Conservation (phyloP, 257 asterid genomes). For the Plectranthus barbatus region DNA sequence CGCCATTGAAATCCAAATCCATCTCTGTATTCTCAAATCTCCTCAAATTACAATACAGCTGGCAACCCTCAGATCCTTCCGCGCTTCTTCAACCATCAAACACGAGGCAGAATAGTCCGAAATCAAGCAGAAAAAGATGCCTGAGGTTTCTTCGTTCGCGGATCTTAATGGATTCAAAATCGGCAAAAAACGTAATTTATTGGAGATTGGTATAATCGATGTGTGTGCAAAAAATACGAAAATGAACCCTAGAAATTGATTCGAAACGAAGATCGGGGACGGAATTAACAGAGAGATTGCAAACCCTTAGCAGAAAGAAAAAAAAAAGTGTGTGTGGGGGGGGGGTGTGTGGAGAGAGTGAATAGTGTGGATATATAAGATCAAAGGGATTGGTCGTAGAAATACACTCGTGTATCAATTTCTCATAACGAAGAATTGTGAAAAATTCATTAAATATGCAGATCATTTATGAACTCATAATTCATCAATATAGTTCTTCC, state of each 20-base stretch:
- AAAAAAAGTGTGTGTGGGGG: conserved; percentile 18
- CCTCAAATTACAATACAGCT: conserved; percentile 6
- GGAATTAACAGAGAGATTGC: conserved; percentile 19
- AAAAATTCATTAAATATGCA: neutral
- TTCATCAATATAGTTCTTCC: neutral
- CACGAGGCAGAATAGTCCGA: conserved; percentile 6
- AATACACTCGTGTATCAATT: neutral
- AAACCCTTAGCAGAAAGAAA: conserved; percentile 35
- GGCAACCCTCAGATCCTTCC: conserved; percentile 25
- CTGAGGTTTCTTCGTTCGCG: conserved; percentile 10
- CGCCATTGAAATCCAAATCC: conserved; percentile 88
- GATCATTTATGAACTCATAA: neutral
- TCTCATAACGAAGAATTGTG: neutral
- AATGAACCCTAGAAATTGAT: conserved; percentile 17
- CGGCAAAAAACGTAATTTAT: conserved; percentile 20
- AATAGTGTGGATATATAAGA: conserved; percentile 13
- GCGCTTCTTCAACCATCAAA: conserved; percentile 35
- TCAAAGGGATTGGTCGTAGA: neutral
- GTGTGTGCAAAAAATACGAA: neutral
- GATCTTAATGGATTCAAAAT: conserved; percentile 27
- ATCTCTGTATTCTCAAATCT: conserved; percentile 21
- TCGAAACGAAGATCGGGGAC: conserved; percentile 15
- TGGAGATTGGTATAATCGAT: conserved; percentile 35
- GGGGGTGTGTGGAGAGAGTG: conserved; percentile 13
- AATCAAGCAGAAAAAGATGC: conserved; percentile 3